Percentiles rank a stretch among this genome's conserved stretches.
Conservation (phyloP, 2,329 filamentous ascomycete species). For the Berkeleyomyces rouxiae region DNA sequence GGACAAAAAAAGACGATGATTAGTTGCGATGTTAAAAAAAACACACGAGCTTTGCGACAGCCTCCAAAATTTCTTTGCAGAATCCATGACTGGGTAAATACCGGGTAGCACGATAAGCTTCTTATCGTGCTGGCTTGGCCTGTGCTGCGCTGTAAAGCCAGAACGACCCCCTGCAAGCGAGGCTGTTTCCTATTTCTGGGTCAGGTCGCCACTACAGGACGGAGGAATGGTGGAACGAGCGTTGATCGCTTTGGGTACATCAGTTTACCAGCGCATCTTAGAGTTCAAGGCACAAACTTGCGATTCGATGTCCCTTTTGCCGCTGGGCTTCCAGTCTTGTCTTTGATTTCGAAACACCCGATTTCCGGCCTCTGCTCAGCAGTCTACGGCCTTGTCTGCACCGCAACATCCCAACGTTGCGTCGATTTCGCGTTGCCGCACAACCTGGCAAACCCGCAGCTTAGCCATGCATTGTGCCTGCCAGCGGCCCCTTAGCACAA, state of each 20-base stretch:
- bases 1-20: neutral
- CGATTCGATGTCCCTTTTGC: neutral
- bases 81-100: neutral
- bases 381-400: no score
- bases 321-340: neutral
- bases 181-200: conserved; percentile 3
- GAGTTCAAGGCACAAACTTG: neutral
- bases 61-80: conserved; percentile 7
- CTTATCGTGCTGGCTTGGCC: conserved; percentile 1
- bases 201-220: neutral
- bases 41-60: neutral
- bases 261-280: neutral
- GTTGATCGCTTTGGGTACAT: neutral
- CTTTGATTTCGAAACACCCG: neutral
- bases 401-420: no score
- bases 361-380: no score
- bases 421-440: neutral
- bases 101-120: conserved; percentile 8
- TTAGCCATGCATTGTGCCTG: conserved; percentile 3
- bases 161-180: conserved; percentile 12
- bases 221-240: conserved; percentile 2
- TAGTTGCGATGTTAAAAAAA: neutral
- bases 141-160: neutral
- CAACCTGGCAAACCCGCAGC: neutral
- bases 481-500: neutral